A percentile compares a stretch with the other conserved stretches of the same genome.
These are phyloP conservation scores for Triadica sebifera DNA, from an alignment of 345 rosid species.

Conservation along the genomic window DNA sequence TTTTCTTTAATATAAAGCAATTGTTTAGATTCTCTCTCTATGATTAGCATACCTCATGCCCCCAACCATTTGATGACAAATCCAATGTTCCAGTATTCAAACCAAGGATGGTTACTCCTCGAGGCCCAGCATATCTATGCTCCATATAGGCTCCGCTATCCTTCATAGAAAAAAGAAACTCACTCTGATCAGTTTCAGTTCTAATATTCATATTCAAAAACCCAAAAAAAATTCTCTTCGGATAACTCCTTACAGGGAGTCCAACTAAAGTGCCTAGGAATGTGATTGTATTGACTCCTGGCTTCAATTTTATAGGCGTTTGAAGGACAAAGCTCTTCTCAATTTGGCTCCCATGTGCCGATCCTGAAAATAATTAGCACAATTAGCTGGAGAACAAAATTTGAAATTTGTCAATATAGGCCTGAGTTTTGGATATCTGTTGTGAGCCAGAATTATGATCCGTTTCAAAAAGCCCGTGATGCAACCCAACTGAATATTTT, in stretches of 20 bases:
- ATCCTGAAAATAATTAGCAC: conserved; percentile 36
- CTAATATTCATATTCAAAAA: too few relatives aligned
- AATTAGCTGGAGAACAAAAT: background rate
- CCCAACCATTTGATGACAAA: conserved; percentile 62
- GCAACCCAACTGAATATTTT: too few relatives aligned
- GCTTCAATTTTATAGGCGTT: conserved; percentile 37
- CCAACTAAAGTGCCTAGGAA: conserved; percentile 62
- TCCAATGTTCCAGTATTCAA: conserved; percentile 78
- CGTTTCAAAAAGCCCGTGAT: too few relatives aligned
- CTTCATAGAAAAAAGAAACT: conserved; percentile 30
- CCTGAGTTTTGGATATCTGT: background rate
- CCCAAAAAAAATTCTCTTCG: too few relatives aligned
- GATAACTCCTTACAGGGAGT: conserved; percentile 55
- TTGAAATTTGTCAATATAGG: background rate
- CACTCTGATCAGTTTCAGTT: too few relatives aligned
- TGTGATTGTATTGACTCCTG: conserved; percentile 51
- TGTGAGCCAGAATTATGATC: too few relatives aligned
- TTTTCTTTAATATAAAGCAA: background rate
- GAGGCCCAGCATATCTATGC: conserved; percentile 77
- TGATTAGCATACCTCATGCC: conserved; percentile 49
- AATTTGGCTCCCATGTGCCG: conserved; percentile 75
- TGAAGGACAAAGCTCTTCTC: conserved; percentile 84
- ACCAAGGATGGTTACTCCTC: conserved; percentile 52
- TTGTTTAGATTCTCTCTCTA: too few relatives aligned
- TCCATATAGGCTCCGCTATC: conserved; percentile 93